A percentile compares a stretch with the other conserved stretches of the same genome.
Conservation (phyloP, 352 stramenopile genomes). For the Phytophthora pinifolia region DNA sequence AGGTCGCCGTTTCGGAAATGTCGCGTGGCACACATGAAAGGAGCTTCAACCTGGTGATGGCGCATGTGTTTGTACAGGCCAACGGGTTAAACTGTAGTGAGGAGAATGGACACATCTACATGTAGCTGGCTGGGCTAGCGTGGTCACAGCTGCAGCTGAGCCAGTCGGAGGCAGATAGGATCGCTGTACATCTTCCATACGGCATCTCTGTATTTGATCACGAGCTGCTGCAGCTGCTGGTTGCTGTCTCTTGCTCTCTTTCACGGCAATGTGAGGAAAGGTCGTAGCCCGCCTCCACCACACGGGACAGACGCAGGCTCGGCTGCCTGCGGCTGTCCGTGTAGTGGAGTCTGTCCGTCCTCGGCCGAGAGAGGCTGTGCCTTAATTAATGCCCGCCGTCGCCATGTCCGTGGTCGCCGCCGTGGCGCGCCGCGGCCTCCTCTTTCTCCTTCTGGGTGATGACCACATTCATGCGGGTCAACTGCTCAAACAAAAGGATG, state of each 20-base stretch:
- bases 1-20: no score
- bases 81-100: no score
- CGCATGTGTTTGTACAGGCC: no score
- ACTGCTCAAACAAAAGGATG: slow-evolving; percentile 32
- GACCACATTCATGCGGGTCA: slow-evolving; percentile 85
- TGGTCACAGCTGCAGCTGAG: neutral
- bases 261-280: slow-evolving; percentile 15
- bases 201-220: slow-evolving; percentile 32
- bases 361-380: neutral
- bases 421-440: slow-evolving; percentile 50
- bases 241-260: slow-evolving; percentile 13
- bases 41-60: no score
- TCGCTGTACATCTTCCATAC: slow-evolving; percentile 30
- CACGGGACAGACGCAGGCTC: no score
- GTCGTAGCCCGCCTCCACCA: slow-evolving; percentile 10
- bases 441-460: slow-evolving; percentile 78
- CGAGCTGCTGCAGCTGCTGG: slow-evolving; percentile 1
- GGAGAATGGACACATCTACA: no score
- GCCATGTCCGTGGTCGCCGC: slow-evolving; percentile 43
- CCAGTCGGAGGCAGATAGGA: slow-evolving; percentile 4
- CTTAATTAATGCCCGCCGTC: slow-evolving; percentile 41
- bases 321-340: no score
- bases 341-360: no score
- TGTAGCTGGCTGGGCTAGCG: neutral
- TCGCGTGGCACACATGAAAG: no score